Conservation (phyloP, 2,329 filamentous ascomycete species). For the Cercospora beticola region DNA sequence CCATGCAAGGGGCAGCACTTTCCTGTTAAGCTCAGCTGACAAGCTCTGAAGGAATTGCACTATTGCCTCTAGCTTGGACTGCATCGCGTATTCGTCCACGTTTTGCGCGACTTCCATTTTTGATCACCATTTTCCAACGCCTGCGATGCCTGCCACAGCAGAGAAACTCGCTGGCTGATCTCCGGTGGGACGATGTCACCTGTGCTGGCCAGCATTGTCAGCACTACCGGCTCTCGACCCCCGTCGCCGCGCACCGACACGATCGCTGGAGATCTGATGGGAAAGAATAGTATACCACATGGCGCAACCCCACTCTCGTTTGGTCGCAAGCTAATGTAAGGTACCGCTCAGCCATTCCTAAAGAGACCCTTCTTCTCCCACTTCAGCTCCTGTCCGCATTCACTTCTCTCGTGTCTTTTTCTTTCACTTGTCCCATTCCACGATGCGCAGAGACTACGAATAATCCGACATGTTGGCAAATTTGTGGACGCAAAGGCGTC, state of each 20-base stretch:
- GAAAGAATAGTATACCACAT: background rate
- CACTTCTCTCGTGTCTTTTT: background rate
- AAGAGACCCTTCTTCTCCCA: conserved; percentile 2
- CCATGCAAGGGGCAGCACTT: background rate
- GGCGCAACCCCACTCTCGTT: conserved; percentile 5
- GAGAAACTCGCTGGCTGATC: background rate
- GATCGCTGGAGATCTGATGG: background rate
- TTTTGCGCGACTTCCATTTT: background rate
- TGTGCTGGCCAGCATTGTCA: background rate
- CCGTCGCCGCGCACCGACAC: background rate
- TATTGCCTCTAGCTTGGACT: background rate
- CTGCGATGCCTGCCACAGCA: background rate
- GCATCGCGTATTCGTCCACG: background rate
- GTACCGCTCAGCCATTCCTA: background rate
- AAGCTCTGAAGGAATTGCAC: conserved; percentile 9
- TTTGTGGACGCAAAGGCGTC: conserved; percentile 4
- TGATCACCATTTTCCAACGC: background rate
- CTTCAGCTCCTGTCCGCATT: conserved; percentile 6
- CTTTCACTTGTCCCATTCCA: background rate
- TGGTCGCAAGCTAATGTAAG: conserved; percentile 8
- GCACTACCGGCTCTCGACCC: background rate
- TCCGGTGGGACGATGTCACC: background rate
- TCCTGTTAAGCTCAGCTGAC: conserved; percentile 7
- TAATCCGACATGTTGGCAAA: background rate
- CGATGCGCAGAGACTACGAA: background rate